These are phyloP conservation scores for Ogataea trehaloabstinens DNA, from an alignment of 805 yeast genomes.

Conservation along the genomic window DNA sequence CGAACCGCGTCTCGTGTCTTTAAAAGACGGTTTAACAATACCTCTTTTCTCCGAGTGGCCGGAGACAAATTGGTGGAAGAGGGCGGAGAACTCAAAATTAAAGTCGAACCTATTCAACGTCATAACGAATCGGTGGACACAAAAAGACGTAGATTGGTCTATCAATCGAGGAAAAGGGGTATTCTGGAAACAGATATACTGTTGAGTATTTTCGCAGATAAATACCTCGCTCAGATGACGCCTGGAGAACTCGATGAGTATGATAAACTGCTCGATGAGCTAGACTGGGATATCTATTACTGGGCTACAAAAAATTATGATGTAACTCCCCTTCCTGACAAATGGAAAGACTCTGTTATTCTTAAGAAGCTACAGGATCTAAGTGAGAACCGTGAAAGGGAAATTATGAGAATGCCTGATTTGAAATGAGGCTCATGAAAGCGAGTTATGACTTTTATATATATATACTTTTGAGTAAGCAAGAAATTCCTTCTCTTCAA, in stretches of 20 bases:
- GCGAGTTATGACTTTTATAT: slow-evolving; percentile 1
- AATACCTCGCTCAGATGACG: slow-evolving; percentile 57
- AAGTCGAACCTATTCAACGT: slow-evolving; percentile 78
- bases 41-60: not conserved
- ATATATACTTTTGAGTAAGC: slow-evolving; percentile 1
- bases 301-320: slow-evolving; percentile 90
- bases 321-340: slow-evolving; percentile 82
- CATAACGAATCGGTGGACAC: slow-evolving; percentile 67
- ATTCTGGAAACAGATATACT: slow-evolving; percentile 89
- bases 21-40: not conserved
- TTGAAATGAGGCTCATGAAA: slow-evolving; percentile 29
- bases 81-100: slow-evolving; percentile 50
- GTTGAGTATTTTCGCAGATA: slow-evolving; percentile 80
- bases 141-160: slow-evolving; percentile 82
- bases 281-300: slow-evolving; percentile 99
- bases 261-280: slow-evolving; percentile 80
- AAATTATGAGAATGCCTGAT: slow-evolving; percentile 85
- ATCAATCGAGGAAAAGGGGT: slow-evolving; percentile 93
- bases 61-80: slow-evolving; percentile 20
- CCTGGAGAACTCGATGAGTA: slow-evolving; percentile 77
- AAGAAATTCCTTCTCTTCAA: not conserved
- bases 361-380: slow-evolving; percentile 66
- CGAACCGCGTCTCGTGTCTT: not conserved
- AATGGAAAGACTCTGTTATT: slow-evolving; percentile 71
- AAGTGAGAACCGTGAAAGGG: slow-evolving; percentile 68